Conservation (phyloP, 345 rosid genomes). For the Ceriops tagal region DNA sequence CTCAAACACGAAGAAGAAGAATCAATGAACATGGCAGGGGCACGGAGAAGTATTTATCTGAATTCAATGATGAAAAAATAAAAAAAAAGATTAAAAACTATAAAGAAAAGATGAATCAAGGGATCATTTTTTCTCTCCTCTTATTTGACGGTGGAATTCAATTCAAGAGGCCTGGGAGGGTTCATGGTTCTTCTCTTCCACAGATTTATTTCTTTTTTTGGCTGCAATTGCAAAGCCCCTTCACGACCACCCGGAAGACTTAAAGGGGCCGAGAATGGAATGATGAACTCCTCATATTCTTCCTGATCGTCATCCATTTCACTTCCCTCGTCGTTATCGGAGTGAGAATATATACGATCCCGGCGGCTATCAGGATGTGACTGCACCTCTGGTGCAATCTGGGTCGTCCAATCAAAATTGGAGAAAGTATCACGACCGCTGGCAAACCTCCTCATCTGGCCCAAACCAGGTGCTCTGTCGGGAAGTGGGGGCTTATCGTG, state of each 20-base stretch:
- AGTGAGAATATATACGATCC: slow-evolving; percentile 31
- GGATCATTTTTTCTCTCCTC: not conserved
- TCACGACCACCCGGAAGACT: slow-evolving; percentile 24
- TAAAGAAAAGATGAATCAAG: slow-evolving; percentile 2
- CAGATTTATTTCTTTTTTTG: slow-evolving; percentile 68
- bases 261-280: slow-evolving; percentile 80
- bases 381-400: slow-evolving; percentile 45
- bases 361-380: slow-evolving; percentile 19
- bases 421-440: slow-evolving; percentile 62
- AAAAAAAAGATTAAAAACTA: not conserved
- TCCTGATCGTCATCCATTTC: slow-evolving; percentile 25
- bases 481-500: slow-evolving; percentile 2
- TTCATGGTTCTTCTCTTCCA: slow-evolving; percentile 89
- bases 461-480: slow-evolving; percentile 50
- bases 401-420: slow-evolving; percentile 62
- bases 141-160: slow-evolving; percentile 26
- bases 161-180: slow-evolving; percentile 67
- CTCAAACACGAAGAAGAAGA: no score
- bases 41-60: no score
- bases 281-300: slow-evolving; percentile 33
- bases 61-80: not conserved
- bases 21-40: no score
- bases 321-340: slow-evolving; percentile 41
- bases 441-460: slow-evolving; percentile 75
- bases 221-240: slow-evolving; percentile 25